phyloP scores from a whole-genome alignment of 192 early-diverging fungal species.

The Spizellomyces punctatus region DNA sequence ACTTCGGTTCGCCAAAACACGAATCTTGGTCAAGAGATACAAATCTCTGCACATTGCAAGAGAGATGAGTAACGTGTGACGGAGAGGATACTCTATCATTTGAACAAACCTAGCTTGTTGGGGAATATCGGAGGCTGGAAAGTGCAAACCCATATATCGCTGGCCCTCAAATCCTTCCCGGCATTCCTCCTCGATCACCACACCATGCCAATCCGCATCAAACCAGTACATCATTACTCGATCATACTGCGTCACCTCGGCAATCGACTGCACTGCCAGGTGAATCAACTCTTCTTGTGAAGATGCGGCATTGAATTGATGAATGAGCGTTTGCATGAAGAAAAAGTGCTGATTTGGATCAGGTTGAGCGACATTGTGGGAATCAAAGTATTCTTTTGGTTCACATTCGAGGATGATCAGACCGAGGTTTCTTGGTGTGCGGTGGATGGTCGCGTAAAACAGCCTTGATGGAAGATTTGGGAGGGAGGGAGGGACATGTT shows the following conservation, averaged over 20 bases:
- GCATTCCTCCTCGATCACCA: neutral
- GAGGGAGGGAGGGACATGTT: neutral
- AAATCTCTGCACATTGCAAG: neutral
- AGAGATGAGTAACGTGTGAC: neutral
- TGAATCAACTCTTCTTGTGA: neutral
- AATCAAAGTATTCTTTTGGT: conserved; percentile 1
- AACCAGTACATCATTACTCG: neutral
- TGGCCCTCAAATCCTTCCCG: neutral
- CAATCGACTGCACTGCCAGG: neutral
- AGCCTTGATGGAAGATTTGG: neutral
- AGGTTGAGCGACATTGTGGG: neutral
- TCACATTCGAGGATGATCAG: neutral
- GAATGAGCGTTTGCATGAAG: neutral
- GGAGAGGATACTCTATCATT: neutral
- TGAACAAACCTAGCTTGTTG: neutral
- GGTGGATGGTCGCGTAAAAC: neutral
- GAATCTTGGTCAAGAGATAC: neutral
- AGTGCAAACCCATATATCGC: conserved; percentile 12
- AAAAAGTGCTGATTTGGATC: conserved; percentile 1
- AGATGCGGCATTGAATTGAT: neutral
- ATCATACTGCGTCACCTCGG: neutral
- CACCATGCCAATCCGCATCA: conserved; percentile 2
- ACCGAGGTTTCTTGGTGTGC: neutral
- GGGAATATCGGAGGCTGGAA: conserved; percentile 10
- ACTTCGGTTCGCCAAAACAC: neutral